phyloP scores from a whole-genome alignment of 1,284 basidiomycete species.

The Boletellus sp. region DNA sequence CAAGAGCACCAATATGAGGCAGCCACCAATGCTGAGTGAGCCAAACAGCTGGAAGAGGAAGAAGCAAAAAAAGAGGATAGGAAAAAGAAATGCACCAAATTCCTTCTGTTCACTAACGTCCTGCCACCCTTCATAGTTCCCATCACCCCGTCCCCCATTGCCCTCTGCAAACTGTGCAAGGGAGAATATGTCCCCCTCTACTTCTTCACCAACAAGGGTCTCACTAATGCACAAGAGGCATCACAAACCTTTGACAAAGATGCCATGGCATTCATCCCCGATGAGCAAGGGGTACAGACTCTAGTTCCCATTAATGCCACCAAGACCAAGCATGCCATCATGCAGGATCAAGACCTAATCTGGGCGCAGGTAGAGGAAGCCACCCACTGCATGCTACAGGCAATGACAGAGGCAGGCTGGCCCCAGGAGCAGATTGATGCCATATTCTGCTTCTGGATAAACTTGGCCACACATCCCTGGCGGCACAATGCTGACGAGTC shows the following conservation, averaged over 20 bases:
- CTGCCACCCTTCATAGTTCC: not conserved
- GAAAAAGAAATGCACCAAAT: constrained; percentile 7
- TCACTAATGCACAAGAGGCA: not conserved
- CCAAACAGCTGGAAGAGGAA: not conserved
- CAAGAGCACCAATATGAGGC: not conserved
- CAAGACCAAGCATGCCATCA: not conserved
- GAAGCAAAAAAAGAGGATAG: not conserved
- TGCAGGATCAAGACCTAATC: not conserved
- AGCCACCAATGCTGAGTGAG: not conserved
- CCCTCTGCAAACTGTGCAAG: not conserved
- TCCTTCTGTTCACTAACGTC: not conserved
- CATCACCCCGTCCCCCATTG: not conserved
- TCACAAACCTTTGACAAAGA: not conserved
- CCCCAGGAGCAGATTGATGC: not conserved
- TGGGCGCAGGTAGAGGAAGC: not conserved
- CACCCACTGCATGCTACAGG: not conserved
- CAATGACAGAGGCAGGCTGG: not conserved
- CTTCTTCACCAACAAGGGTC: constrained; percentile 7
- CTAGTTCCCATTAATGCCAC: not conserved
- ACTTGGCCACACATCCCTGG: not conserved
- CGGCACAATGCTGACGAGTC: not conserved
- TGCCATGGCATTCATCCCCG: not conserved
- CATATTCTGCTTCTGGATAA: not conserved
- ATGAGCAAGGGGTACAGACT: not conserved
- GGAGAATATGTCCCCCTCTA: constrained; percentile 3